Conservation (phyloP, 495 filamentous ascomycete species). For the Cairneyella variabilis region DNA sequence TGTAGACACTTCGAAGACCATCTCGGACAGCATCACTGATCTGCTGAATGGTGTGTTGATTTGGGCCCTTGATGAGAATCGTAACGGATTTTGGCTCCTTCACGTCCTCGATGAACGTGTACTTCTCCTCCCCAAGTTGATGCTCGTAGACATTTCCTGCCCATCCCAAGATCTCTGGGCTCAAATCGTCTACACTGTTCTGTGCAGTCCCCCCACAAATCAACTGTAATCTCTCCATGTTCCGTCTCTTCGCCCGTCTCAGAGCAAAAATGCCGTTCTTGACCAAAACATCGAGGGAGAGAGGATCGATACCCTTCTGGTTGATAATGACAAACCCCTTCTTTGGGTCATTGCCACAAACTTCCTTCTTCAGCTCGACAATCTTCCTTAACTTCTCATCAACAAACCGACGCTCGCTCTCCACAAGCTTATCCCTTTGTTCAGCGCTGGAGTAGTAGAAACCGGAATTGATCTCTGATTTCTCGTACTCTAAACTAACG, state of each 20-base stretch:
- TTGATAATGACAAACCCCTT: slow-evolving; percentile 98
- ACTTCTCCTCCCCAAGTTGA: slow-evolving; percentile 97
- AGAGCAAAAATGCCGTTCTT: slow-evolving; percentile 98
- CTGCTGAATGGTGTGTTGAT: slow-evolving; percentile 92
- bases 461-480: slow-evolving; percentile 97
- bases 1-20: slow-evolving; percentile 91
- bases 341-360: slow-evolving; percentile 90
- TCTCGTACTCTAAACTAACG: slow-evolving; percentile 97
- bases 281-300: slow-evolving; percentile 89
- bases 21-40: slow-evolving; percentile 97
- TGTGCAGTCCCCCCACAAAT: slow-evolving; percentile 87
- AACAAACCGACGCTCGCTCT: slow-evolving; percentile 93
- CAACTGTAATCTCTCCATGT: slow-evolving; percentile 97
- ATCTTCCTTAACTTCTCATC: slow-evolving; percentile 98
- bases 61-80: slow-evolving; percentile 95
- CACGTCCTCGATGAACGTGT: slow-evolving; percentile 96
- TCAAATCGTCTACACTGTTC: slow-evolving; percentile 93
- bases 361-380: slow-evolving; percentile 95
- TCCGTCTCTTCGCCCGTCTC: slow-evolving; percentile 90
- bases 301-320: slow-evolving; percentile 97
- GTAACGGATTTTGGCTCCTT: slow-evolving; percentile 99
- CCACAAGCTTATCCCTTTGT: slow-evolving; percentile 94
- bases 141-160: slow-evolving; percentile 96
- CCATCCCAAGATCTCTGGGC: slow-evolving; percentile 89
- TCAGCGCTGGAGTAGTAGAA: slow-evolving; percentile 99